Conservation (phyloP, 1,284 basidiomycete species). For the Cutaneotrichosporon sp. region DNA sequence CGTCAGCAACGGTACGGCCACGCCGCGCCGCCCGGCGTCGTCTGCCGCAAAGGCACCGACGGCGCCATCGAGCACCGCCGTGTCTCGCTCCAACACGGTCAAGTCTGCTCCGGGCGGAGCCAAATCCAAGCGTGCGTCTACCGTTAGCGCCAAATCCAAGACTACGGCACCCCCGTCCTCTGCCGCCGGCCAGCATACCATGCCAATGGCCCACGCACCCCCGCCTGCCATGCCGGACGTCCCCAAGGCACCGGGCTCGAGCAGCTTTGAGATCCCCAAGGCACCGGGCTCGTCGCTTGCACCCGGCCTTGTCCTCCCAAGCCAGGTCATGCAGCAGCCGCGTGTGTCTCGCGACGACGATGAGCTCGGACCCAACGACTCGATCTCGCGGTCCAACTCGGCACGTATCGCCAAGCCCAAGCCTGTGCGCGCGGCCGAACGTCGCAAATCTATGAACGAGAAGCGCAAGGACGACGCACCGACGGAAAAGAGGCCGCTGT, state of each 20-base stretch:
- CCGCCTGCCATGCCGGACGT: conserved; percentile 44
- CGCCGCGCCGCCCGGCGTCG: conserved; percentile 2
- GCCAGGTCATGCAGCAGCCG: conserved; percentile 4
- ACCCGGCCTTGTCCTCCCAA: conserved; percentile 8
- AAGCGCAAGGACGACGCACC: conserved; percentile 2
- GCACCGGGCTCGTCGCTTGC: conserved; percentile 41
- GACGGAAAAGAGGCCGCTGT: conserved; percentile 6
- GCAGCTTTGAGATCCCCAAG: conserved; percentile 36
- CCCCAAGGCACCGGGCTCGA: conserved; percentile 43
- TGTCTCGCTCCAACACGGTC: conserved; percentile 5
- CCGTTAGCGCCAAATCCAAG: conserved; percentile 22
- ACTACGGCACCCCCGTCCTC: conserved; percentile 15
- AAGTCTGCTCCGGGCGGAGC: not conserved
- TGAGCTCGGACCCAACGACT: conserved; percentile 18
- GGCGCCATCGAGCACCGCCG: not conserved
- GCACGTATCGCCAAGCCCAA: not conserved
- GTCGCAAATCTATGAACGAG: conserved; percentile 10
- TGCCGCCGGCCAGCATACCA: conserved; percentile 21
- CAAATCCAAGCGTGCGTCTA: not conserved
- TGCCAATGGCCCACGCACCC: conserved; percentile 34
- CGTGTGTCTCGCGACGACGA: conserved; percentile 3
- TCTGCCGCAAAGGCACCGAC: not conserved
- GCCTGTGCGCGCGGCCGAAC: not conserved
- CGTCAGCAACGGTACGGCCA: conserved; percentile 1
- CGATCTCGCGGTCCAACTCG: conserved; percentile 25